A percentile compares a stretch with the other conserved stretches of the same genome.
Evolutionary conservation across 2,329 filamentous ascomycete species (phyloP).

Genomic region (Alternaria brassicae): DNA sequence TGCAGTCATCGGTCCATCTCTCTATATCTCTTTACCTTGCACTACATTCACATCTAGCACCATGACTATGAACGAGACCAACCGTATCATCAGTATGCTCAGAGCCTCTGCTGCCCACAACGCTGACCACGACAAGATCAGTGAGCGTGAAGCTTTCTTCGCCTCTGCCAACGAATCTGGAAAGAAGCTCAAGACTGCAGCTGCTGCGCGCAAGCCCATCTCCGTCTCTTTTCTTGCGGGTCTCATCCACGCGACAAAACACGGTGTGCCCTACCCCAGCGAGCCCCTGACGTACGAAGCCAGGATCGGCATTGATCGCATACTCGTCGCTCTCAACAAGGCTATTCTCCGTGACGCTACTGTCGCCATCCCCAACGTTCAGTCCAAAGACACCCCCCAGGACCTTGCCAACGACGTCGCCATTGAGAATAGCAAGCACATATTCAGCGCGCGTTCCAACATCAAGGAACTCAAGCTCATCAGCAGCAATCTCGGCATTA

Average conservation of each 20-base stretch:
- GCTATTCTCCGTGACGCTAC: constrained; percentile 11
- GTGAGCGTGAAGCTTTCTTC: constrained; percentile 11
- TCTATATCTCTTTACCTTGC: background rate
- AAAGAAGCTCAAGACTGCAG: constrained; percentile 8
- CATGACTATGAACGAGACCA: constrained; percentile 32
- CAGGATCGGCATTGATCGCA: constrained; percentile 22
- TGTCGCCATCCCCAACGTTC: background rate
- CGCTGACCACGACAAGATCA: constrained; percentile 29
- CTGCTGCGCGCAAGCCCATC: constrained; percentile 8
- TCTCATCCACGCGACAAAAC: constrained; percentile 22
- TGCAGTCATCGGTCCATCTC: background rate
- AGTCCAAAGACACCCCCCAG: constrained; percentile 10
- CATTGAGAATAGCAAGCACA: constrained; percentile 29
- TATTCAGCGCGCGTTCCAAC: constrained; percentile 24
- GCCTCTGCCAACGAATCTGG: background rate
- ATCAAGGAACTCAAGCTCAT: constrained; percentile 6
- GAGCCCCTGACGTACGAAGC: constrained; percentile 23
- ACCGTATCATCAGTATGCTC: constrained; percentile 33
- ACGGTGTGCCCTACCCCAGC: constrained; percentile 18
- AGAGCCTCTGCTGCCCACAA: constrained; percentile 32
- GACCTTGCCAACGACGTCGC: constrained; percentile 32
- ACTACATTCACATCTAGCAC: background rate
- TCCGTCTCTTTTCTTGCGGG: constrained; percentile 26
- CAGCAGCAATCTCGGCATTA: constrained; percentile 2
- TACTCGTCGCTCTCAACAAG: constrained; percentile 26